Base-by-base conservation (phyloP, 192 early-diverging fungal species). In the Linnemannia exigua region DNA sequence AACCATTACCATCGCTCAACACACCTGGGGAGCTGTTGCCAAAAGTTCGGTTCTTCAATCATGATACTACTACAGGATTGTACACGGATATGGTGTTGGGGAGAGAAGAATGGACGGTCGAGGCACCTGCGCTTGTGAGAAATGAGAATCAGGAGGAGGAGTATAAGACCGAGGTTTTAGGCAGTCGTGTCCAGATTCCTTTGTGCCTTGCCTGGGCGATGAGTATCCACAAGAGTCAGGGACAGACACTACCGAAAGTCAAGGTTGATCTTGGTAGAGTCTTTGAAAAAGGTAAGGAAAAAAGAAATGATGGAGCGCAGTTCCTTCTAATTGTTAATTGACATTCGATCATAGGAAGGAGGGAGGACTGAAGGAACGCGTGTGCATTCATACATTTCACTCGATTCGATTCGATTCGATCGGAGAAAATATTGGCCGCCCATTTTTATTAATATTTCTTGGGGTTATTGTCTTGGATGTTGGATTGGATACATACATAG, bases 191-290 rank as follows among this genome's bases (percentile, higher is more conserved):
- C 15, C 92, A 96, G 81, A 71, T 96, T 28, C 96, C 96, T 1
- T 71, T 97, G 33, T 90, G 94, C 36, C 82, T 96, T 28, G 95
- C 96, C 1, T 97, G 96, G 96, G 94, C 96, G 3, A 88, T 96
- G 61, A 95, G 95, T 9, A 96, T 97, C 58, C 96, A 97, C 79
- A 97, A 97, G 83, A 92, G 93, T 78, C 96, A 97, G 78, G 96
- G 96, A 0, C 96, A 96, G 87, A 96, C 96, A 15, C 89, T 97
- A 17, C 94, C 95, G 41, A 88, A 92, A 31, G 91, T 95, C 22
- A 75, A 90, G 48, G 95, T 97, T n/a, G 94, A 97, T 84, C 87
- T 97, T 51, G 89, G 92, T n/a, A 88, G 91, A 66, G 91, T 94
- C 8, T 97, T 97, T 92, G 95, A 96, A 77, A 92, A 92, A 73